These are phyloP conservation scores for Globisporangium carolinianum DNA, from an alignment of 352 stramenopile genomes.

Conservation along the genomic window DNA sequence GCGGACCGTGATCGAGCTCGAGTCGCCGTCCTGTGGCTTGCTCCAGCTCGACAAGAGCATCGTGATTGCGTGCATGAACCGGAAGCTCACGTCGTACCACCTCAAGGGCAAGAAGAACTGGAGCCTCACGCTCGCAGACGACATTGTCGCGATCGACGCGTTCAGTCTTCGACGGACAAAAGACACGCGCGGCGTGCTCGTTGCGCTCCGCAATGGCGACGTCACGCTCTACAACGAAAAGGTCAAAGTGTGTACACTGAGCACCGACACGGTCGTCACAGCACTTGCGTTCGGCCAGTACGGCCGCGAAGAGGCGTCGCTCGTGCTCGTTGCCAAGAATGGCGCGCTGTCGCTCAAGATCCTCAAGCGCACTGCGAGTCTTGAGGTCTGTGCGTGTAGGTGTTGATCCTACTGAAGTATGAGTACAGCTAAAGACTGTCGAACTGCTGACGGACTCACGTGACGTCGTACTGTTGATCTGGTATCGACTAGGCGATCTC, in stretches of 20 bases:
- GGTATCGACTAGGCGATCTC: conserved; percentile 29
- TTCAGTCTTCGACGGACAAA: conserved; percentile 70
- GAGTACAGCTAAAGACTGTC: neutral
- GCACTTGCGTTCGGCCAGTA: conserved; percentile 85
- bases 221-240: conserved; percentile 88
- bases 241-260: conserved; percentile 70
- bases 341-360: conserved; percentile 84
- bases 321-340: conserved; percentile 76
- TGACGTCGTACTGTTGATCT: neutral
- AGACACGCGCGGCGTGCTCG: conserved; percentile 70
- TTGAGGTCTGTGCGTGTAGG: conserved; percentile 29
- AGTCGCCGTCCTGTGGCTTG: conserved; percentile 65
- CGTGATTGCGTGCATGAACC: conserved; percentile 84
- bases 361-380: conserved; percentile 77
- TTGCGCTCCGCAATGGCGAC: conserved; percentile 80
- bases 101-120: conserved; percentile 91
- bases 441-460: neutral
- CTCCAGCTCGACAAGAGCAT: conserved; percentile 81
- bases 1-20: conserved; percentile 83
- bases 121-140: conserved; percentile 76
- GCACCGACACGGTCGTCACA: conserved; percentile 58
- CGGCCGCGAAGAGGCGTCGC: conserved; percentile 79
- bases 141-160: conserved; percentile 77
- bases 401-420: neutral
- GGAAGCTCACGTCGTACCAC: conserved; percentile 82